Base-by-base conservation (phyloP, 805 yeast species). In the Candida adriatica region DNA sequence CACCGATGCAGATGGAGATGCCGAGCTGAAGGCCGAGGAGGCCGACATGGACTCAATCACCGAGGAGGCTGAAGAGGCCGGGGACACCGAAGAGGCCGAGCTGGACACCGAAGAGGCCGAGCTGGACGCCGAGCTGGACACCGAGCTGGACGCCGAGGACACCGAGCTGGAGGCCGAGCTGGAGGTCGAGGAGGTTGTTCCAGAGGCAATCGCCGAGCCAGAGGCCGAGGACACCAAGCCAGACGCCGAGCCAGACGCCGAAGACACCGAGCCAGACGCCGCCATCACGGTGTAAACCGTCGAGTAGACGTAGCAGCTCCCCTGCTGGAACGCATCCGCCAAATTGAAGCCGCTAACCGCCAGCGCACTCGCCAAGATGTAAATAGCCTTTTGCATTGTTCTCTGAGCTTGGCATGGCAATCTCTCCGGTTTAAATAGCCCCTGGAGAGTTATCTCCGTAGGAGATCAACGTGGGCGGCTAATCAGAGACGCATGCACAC, bases 311-410 rank as follows among this genome's bases (percentile, higher is more conserved):
- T 13, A 11, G 13, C 37, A 34, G 4, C 29, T 22, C 9, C 37
- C 37, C 20, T 29, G 23, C 8, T 27, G 17, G 24, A 29, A 13
- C 3, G 37, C 37, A 21, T 34, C 33, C n/a, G 24, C 37, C n/a
- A 29, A 13, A 21, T 34, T 26, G 25, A 29, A 29, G 13, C 30
- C 37, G 13, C 32, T 27, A 7, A 11, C 13, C 8, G 22, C 36
- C 10, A 33, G 15, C 8, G 31, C 28, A 7, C 20, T 10, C 8
- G 36, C 36, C 6, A 33, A 15, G n/a, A 19, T 16, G 9, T 24
- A 14, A 16, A 33, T 18, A 24, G 16, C 18, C 29, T 20, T 28
- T 18, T 33, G 19, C 35, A 27, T 33, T 13, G 22, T 11, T 19
- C 22, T 8, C 8, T 19, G 8, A n/a, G n/a, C n/a, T n/a, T n/a